These are phyloP conservation scores for Eucalyptus tenuipes DNA, from an alignment of 345 rosid genomes.

Conservation along the genomic window DNA sequence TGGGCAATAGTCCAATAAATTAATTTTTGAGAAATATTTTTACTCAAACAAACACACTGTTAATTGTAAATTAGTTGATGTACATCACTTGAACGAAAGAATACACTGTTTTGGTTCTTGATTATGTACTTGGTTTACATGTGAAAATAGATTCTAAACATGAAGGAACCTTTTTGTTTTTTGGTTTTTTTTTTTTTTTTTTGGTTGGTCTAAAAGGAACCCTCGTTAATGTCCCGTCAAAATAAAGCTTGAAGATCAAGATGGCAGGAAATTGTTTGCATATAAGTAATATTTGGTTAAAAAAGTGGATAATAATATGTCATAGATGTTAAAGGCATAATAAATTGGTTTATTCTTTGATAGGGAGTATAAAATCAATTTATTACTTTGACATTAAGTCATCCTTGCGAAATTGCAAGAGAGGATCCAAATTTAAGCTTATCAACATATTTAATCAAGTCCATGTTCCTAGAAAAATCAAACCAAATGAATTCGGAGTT, in stretches of 20 bases:
- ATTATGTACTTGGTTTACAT: background rate
- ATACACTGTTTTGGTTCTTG: background rate
- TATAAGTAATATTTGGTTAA: background rate
- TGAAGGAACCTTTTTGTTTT: background rate
- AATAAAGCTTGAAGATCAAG: background rate
- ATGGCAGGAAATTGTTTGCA: background rate
- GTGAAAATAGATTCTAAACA: background rate
- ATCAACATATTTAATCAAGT: background rate
- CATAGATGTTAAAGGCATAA: background rate
- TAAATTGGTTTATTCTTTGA: background rate
- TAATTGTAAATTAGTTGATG: background rate
- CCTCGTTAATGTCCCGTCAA: background rate
- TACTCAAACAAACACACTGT: no score
- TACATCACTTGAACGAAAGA: background rate
- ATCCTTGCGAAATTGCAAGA: background rate
- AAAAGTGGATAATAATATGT: background rate
- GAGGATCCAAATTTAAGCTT: background rate
- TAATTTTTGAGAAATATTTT: no score
- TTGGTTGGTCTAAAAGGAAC: background rate
- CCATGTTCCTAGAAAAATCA: background rate
- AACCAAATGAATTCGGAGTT: rapidly evolving
- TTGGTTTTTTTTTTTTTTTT: no score
- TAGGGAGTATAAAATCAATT: background rate
- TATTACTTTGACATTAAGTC: background rate
- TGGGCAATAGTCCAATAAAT: rapidly evolving